Evolutionary conservation across 179 eudicot species (phyloP), one percentile per base, ranked within the genome.

Genomic region (Beta corolliflora): DNA sequence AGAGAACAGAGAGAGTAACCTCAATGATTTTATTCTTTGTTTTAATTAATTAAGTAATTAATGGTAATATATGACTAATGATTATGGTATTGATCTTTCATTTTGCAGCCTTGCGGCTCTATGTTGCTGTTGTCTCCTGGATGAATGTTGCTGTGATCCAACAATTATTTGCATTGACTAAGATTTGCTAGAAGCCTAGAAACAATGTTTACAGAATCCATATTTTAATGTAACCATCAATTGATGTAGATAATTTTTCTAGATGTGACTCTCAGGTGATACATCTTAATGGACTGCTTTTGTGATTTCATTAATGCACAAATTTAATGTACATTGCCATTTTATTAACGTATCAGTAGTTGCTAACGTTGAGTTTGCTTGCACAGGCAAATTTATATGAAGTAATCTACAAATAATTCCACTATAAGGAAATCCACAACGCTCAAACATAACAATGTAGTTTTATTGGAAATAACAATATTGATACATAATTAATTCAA

Each of bases 91-190:
- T 19, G 12, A 15, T 60, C 12, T 59, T 25, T 66, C 19, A 41
- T 29, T 60, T 52, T 85, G 78, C 85, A 85, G 87, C 78, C 83
- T 85, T 52, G 87, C 85, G 75, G 87, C 85, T 74, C 82, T 84
- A n/a, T 84, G 87, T 78, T 84, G 87, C 65, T 85, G 87, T 71
- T 85, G 79, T 44, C 77, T 81, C 36, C 13, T 82, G 45, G 87
- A 85, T 23, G 87, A 85, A 23, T 85, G 87, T 59, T 85, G 87
- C 66, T 85, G 87, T 75, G 87, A 85, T 70, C 87, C 87, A 31
- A 73, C 87, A 18, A 77, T 85, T 54, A 81, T 85, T 46, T 81
- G 80, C 63, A 76, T 85, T 45, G 63, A 77, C 23, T 84, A 54
- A 69, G 31, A 31, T 63, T 80, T 25, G 8, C 31, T 29, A 36